Evolutionary conservation across 73 alveolate genomes (phyloP).

Genomic region (Paramecium tetraurelia): DNA sequence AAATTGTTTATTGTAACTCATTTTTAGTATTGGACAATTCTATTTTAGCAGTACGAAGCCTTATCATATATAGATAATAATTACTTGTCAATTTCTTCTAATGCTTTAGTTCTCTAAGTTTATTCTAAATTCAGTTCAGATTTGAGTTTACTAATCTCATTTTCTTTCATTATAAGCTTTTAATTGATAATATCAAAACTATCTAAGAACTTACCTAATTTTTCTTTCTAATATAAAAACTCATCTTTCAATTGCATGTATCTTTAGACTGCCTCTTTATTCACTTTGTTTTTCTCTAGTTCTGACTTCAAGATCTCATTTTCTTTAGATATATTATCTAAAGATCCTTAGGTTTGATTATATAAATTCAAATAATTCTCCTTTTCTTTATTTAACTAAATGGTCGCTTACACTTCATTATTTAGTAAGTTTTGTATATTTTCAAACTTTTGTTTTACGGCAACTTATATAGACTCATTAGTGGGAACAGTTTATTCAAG

Average conservation of each 20-base stretch:
- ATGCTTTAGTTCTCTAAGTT: neutral
- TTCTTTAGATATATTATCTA: neutral
- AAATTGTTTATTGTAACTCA: neutral
- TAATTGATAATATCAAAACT: neutral
- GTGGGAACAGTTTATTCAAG: neutral
- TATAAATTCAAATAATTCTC: neutral
- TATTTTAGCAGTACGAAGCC: neutral
- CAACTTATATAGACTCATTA: neutral
- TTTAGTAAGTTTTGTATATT: neutral
- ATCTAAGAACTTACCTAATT: neutral
- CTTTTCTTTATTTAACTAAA: neutral
- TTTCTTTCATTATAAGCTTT: neutral
- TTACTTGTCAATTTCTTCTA: conserved; percentile 41
- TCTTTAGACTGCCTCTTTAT: neutral
- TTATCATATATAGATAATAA: neutral
- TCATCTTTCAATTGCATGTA: neutral
- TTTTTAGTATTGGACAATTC: neutral
- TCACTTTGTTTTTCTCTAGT: neutral
- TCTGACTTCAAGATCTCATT: neutral
- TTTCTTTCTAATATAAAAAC: neutral
- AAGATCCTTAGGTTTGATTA: neutral
- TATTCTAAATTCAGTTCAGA: neutral
- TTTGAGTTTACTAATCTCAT: neutral
- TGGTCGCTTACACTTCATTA: neutral
- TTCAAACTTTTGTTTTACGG: neutral